Base-by-base conservation (phyloP, 2,329 filamentous ascomycete species). In the Fusarium gaditjirri region DNA sequence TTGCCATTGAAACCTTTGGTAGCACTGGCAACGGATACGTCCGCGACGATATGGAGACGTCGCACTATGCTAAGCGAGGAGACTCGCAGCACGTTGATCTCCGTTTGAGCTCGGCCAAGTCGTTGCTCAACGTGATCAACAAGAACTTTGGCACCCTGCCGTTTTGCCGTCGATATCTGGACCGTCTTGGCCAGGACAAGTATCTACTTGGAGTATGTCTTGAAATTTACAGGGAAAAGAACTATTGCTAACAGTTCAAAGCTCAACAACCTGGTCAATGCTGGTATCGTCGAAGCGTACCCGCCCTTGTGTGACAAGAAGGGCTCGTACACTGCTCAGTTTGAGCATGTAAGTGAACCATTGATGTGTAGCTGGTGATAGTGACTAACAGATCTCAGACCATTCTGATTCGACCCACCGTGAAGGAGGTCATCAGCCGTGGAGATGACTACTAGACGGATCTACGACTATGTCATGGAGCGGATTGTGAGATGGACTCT, bases 111-210 rank as follows among this genome's bases (percentile, higher is more conserved):
- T 97, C 94, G 49, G 95, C 95, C 65, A 96, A 95, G 85, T 92
- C 91, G 62, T 86, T 98, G 62, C 86, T 97, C 75, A 96, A 89
- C 77, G 92, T 94, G 36, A 98, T 98, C 82, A 96, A 94, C 84
- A 97, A 97, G 87, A 97, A 97, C 83, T 98, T 98, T 81, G 94
- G 94, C 73, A 97, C 94, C 3, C 83, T 98, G 75, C 94, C 94
- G 4, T 98, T 94, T 83, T 97, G 94, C 82, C 88, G 95, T 71
- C 90, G 95, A 75, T 98, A 97, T 80, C 86, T 98, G 67, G 95
- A 98, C 83, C 92, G 95, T 60, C 83, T 98, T n/a, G 95, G 95
- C 31, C 93, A 97, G 81, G 94, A 98, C 69, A 97, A 97, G 83
- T 98, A 98, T 80, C 88, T 97, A 41, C 87, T 97, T 12, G 95